Conservation (phyloP, 306 rosid species). For the Fragaria iinumae region DNA sequence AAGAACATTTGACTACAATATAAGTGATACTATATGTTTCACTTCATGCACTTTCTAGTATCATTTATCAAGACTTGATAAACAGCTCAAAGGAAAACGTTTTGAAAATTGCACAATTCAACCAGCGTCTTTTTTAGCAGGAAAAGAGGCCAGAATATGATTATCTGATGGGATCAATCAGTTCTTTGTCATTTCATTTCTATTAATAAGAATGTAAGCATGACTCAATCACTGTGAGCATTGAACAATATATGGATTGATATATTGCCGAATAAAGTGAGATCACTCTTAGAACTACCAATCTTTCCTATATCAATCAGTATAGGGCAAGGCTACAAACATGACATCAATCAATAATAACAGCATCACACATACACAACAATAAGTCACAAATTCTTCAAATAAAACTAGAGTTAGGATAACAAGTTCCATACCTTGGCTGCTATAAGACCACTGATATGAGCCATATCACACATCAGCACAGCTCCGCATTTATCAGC, state of each 20-base stretch:
- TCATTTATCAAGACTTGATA: neutral
- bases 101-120: neutral
- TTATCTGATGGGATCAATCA: neutral
- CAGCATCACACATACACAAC: neutral
- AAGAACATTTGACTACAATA: no score
- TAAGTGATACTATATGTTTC: neutral
- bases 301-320: neutral
- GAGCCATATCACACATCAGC: conserved; percentile 93
- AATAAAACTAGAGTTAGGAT: neutral
- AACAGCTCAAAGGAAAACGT: neutral
- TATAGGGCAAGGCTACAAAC: neutral
- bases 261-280: neutral
- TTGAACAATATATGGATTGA: neutral
- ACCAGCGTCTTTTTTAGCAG: neutral
- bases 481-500: conserved; percentile 83
- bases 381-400: neutral
- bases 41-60: neutral
- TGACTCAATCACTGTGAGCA: neutral
- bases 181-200: neutral
- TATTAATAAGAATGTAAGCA: neutral
- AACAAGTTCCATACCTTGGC: conserved; percentile 54
- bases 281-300: neutral
- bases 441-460: conserved; percentile 83
- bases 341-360: neutral
- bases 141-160: no score